These are phyloP conservation scores for Thielaviopsis populi DNA, from an alignment of 2,329 filamentous ascomycete genomes.

Conservation along the genomic window DNA sequence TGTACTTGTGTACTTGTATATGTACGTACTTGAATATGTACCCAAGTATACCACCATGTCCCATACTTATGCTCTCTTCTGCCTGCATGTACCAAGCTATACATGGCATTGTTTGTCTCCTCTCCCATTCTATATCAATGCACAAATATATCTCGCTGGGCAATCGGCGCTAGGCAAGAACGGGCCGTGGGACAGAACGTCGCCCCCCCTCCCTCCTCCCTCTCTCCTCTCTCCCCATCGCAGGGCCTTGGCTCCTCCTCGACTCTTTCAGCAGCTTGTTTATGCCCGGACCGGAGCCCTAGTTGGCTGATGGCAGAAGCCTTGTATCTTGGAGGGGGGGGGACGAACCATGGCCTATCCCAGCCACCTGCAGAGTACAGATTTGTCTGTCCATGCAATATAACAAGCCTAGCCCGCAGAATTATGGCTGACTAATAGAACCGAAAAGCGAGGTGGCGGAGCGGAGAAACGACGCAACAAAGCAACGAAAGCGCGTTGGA, in stretches of 20 bases:
- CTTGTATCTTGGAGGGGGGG: not conserved
- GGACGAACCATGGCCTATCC: not conserved
- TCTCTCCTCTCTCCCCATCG: no score
- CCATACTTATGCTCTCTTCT: no score
- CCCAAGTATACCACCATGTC: no score
- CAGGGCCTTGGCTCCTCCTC: not conserved
- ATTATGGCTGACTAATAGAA: no score
- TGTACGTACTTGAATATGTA: no score
- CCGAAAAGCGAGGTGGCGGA: not conserved
- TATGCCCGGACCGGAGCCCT: not conserved
- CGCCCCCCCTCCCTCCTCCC: not conserved
- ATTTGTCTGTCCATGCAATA: not conserved
- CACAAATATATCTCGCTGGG: not conserved
- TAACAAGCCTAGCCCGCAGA: not conserved
- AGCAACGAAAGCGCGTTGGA: not conserved
- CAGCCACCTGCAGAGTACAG: not conserved
- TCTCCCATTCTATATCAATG: not conserved
- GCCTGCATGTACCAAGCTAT: not conserved
- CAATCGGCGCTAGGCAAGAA: constrained; percentile 1
- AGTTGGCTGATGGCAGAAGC: not conserved
- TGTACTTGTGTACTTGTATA: not conserved
- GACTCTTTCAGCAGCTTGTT: not conserved
- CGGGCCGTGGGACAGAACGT: not conserved
- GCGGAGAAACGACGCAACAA: not conserved
- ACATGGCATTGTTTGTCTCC: not conserved